Evolutionary conservation across 2,329 filamentous ascomycete species (phyloP), one percentile per base, ranked within the genome.

Genomic region (Sporothrix sp.): DNA sequence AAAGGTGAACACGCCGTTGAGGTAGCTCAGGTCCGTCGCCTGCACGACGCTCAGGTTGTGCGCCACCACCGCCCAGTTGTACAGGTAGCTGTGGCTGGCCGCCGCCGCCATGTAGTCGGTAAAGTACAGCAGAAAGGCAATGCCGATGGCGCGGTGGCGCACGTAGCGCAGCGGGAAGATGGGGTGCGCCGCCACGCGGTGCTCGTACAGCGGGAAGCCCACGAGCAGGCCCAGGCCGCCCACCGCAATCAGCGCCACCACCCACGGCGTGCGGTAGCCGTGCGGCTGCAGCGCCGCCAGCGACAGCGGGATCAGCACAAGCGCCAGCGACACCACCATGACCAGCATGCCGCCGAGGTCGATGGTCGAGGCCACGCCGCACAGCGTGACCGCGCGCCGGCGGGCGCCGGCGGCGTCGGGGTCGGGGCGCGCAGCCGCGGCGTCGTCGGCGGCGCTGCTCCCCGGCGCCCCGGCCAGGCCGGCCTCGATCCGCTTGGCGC

Each of bases 151-250:
- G 9, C 62, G 51, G 33, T 68, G 69, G 18, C 62, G 62, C 58
- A 74, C 67, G 57, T 74, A 75, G 18, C 62, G 63, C 5, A 67
- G 60, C 1, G 73, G 72, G 8, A 75, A 60, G 23, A 74, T 62
- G 1, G 73, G 73, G 51, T 73, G 62, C 14, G 59, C 63, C 4
- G 73, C 70, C 5, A 69, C 18, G 28, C 62, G 62, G 25, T 65
- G 62, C 60, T 78, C 75, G 56, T 77, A 78, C 7, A 67, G 62
- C 4, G 70, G 66, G 14, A 74, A 67, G 1, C 54, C 60, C 6
- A 67, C 57, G 5, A 79, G 65, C 18, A 69, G 59, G 2, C 49
- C 25, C 1, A 68, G 46, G 1, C 56, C 63, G 3, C 73, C 73
- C 0, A 73, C 42, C 2, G 63, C 65, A 43, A 76, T 71, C n/a